Percentiles rank a stretch among this genome's conserved stretches.
These are phyloP conservation scores for Hanseniaspora uvarum DNA, from an alignment of 1,139 yeast genomes.

Conservation along the genomic window DNA sequence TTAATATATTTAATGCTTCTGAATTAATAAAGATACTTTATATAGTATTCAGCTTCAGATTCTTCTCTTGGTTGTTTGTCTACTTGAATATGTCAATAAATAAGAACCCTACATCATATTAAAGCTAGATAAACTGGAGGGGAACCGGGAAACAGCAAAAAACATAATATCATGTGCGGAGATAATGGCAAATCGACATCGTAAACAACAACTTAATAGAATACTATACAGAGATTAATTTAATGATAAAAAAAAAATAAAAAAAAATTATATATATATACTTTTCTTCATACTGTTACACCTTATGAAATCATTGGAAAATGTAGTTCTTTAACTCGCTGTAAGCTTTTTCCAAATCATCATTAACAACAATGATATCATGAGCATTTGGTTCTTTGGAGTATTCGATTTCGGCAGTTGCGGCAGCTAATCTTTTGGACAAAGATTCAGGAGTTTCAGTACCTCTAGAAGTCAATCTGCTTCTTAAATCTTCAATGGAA, in stretches of 20 bases:
- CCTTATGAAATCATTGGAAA: constrained; percentile 30
- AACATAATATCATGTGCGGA: too few species aligned
- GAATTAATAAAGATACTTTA: too few species aligned
- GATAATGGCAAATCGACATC: neutral
- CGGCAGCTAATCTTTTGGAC: constrained; percentile 74
- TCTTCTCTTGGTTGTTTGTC: too few species aligned
- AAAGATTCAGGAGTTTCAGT: constrained; percentile 84
- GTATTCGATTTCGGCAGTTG: constrained; percentile 76
- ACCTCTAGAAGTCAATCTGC: constrained; percentile 77
- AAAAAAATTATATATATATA: neutral
- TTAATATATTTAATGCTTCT: neutral
- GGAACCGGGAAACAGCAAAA: too few species aligned
- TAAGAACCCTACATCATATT: too few species aligned
- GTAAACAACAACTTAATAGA: too few species aligned
- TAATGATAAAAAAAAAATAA: neutral
- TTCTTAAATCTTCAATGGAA: constrained; percentile 60
- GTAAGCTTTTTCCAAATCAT: constrained; percentile 83
- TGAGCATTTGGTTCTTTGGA: constrained; percentile 77
- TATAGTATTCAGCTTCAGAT: too few species aligned
- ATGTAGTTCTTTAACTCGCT: constrained; percentile 67
- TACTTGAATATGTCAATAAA: too few species aligned
- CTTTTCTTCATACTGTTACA: neutral
- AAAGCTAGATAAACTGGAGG: too few species aligned
- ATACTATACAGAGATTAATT: too few species aligned
- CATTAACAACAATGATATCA: constrained; percentile 79